Base-by-base conservation (phyloP, 495 filamentous ascomycete genomes). In the Xylaria nigripes region DNA sequence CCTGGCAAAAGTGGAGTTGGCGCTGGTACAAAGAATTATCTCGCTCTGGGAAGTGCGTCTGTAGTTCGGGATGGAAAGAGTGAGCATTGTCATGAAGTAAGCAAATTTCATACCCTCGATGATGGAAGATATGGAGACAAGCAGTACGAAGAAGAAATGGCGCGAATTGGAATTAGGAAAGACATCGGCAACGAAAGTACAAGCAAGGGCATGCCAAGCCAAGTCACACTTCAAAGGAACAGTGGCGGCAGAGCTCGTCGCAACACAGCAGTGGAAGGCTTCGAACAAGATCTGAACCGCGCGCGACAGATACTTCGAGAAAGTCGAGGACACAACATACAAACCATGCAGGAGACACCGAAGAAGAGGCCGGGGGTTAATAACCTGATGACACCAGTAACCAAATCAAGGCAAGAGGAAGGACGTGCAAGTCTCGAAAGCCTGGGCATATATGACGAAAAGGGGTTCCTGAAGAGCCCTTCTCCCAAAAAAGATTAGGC, bases 381-480 rank as follows among this genome's bases (percentile, higher is more conserved):
- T 49, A 21, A 15, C 4, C 12, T 21, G 7, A 24, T 51, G 38
- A 61, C 55, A 9, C 51, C 48, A 6, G 51, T 50, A 1, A 12
- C 57, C 27, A 56, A 55, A 23, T 44, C 61, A 24, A 54, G 18
- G 40, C 55, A 50, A 4, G 50, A 51, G 36, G 51, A 58, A 23
- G 32, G 54, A n/a, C 54, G 54, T 19, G 40, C 18, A 19, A 68
- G 62, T 18, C 40, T 57, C 12, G 58, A 67, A 21, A 70, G 64
- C 45, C 42, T 69, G 43, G 61, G 58, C 1, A 43, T 70, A 45
- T 76, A 74, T 58, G 72, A 76, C 60, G 46, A 67, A 38, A 67
- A 73, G 24, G 73, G 73, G 12, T 76, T 76, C 51, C 47, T 76
- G 61, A 69, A 61, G 50, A 63, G 60, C 18, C 61, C 59, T 36